These are phyloP conservation scores for Cryptosporidium muris DNA, from an alignment of 169 alveolate species.

Conservation along the genomic window DNA sequence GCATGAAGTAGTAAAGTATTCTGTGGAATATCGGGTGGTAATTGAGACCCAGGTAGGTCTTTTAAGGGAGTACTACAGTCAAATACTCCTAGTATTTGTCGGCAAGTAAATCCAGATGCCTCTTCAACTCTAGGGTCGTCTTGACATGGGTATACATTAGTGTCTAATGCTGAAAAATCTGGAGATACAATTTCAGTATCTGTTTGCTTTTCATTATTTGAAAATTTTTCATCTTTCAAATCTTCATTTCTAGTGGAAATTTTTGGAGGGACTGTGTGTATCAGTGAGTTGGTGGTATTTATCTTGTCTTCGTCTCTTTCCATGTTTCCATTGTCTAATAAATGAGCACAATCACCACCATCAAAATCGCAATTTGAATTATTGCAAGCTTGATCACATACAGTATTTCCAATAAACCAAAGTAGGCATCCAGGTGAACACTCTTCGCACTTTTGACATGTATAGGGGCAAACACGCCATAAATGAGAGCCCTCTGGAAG, in stretches of 20 bases:
- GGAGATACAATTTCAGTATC: no score
- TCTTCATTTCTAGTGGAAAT: neutral
- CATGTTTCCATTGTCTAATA: neutral
- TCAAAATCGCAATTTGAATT: constrained; percentile 20
- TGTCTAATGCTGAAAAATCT: constrained; percentile 7
- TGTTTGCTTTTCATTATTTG: neutral
- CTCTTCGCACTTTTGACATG: constrained; percentile 73
- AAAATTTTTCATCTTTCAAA: neutral
- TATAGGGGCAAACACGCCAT: constrained; percentile 73
- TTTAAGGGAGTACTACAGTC: constrained; percentile 23
- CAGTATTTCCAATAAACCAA: constrained; percentile 51
- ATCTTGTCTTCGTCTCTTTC: neutral
- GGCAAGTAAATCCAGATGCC: constrained; percentile 41
- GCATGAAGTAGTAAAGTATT: constrained; percentile 35
- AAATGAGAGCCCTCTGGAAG: constrained; percentile 40
- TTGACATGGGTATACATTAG: constrained; percentile 11
- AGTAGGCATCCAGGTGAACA: constrained; percentile 54
- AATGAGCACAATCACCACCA: constrained; percentile 26
- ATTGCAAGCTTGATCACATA: constrained; percentile 50
- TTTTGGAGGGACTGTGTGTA: neutral
- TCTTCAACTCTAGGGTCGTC: constrained; percentile 54
- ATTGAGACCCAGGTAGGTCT: constrained; percentile 43
- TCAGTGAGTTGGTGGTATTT: no score
- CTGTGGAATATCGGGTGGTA: constrained; percentile 44
- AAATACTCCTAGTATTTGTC: constrained; percentile 37